Conservation (phyloP, 148 eudicot species). For the Suaeda aralocaspica region DNA sequence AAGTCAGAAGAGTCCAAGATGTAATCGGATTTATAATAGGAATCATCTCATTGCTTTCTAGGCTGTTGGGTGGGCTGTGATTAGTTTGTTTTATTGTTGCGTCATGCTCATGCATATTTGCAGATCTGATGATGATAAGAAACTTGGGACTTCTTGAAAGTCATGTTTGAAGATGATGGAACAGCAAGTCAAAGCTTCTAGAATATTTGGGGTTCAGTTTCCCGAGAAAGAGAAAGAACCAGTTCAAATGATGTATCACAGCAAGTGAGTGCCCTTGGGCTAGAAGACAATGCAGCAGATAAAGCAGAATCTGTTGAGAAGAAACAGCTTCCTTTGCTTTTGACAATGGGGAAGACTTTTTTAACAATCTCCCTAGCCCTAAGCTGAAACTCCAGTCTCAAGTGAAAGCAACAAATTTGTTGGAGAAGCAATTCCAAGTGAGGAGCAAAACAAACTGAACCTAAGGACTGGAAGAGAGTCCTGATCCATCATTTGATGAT, state of each 20-base stretch:
- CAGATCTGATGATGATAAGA: slow-evolving; percentile 85
- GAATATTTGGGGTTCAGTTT: slow-evolving; percentile 81
- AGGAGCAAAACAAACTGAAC: slow-evolving; percentile 43
- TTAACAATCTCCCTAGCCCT: slow-evolving; percentile 93
- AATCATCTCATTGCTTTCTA: neutral
- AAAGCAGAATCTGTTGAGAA: slow-evolving; percentile 36
- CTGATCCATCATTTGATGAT: slow-evolving; percentile 67
- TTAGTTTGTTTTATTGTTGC: neutral
- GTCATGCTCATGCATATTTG: slow-evolving; percentile 13
- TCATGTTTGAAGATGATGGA: slow-evolving; percentile 98
- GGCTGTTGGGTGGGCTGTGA: slow-evolving; percentile 4
- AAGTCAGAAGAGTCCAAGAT: slow-evolving; percentile 77
- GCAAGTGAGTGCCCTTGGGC: slow-evolving; percentile 50
- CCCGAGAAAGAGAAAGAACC: slow-evolving; percentile 47
- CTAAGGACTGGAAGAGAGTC: slow-evolving; percentile 50
- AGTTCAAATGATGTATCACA: slow-evolving; percentile 48
- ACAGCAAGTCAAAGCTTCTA: slow-evolving; percentile 79
- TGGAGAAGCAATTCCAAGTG: slow-evolving; percentile 39
- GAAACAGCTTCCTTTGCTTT: slow-evolving; percentile 35
- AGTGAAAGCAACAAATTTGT: slow-evolving; percentile 44
- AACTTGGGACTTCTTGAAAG: slow-evolving; percentile 93
- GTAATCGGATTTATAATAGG: slow-evolving; percentile 22
- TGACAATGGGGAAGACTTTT: slow-evolving; percentile 90
- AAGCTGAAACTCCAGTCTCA: slow-evolving; percentile 78
- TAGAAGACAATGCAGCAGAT: slow-evolving; percentile 44